phyloP scores from a whole-genome alignment of 2,329 filamentous ascomycete genomes.

The Fragosphaeria purpurea region DNA sequence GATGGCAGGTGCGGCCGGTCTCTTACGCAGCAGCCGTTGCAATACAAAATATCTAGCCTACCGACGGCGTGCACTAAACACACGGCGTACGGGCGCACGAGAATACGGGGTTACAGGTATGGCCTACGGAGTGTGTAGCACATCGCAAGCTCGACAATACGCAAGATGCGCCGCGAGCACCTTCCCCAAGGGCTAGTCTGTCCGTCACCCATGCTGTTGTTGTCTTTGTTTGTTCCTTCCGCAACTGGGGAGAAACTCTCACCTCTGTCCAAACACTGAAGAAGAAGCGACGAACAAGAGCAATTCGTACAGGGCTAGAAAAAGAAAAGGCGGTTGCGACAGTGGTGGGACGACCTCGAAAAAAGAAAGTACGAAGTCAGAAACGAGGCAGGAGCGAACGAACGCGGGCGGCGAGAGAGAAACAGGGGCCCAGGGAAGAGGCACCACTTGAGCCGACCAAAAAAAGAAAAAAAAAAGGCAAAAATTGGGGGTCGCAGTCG shows the following conservation, averaged over 20 bases:
- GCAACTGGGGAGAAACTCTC: no score
- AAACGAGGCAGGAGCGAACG: not conserved
- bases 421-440: not conserved
- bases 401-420: not conserved
- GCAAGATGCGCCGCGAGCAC: no score
- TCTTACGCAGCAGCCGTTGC: no score
- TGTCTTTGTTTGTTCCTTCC: no score
- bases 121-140: no score
- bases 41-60: no score
- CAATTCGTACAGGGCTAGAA: not conserved
- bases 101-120: not conserved
- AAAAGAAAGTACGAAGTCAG: not conserved
- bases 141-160: no score
- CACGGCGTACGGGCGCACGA: not conserved
- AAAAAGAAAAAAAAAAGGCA: not conserved
- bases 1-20: no score
- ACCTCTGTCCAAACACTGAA: not conserved
- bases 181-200: no score
- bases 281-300: not conserved
- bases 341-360: not conserved
- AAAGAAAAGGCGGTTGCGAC: not conserved
- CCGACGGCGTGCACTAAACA: no score
- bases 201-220: no score
- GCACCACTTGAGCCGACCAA: not conserved
- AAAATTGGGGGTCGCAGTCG: conserved; percentile 2